Conservation (phyloP, 345 rosid genomes). For the Eucalyptus sideroxylon region DNA sequence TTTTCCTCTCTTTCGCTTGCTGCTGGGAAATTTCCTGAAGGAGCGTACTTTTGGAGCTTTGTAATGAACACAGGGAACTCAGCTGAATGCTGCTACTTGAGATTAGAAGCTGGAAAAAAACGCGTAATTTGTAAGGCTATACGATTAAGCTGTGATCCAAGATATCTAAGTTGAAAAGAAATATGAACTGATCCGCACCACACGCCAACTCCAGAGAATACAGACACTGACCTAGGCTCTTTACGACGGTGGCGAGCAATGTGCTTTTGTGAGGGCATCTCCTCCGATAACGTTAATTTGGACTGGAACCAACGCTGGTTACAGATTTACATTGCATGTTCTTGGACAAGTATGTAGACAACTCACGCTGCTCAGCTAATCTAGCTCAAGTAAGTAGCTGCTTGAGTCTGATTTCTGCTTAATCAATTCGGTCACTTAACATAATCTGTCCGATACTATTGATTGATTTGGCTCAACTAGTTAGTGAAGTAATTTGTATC, state of each 20-base stretch:
- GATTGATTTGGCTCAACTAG: not conserved
- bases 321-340: not conserved
- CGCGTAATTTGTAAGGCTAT: not conserved
- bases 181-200: not conserved
- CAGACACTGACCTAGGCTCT: not conserved
- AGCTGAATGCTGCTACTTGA: not conserved
- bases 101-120: not conserved
- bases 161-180: not conserved
- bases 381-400: not conserved
- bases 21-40: constrained; percentile 27
- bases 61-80: not conserved
- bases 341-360: not conserved
- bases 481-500: not conserved
- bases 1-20: not conserved
- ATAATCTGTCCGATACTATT: not conserved
- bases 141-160: not conserved
- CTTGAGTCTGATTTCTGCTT: not conserved
- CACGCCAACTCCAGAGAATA: not conserved
- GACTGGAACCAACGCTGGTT: not conserved
- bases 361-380: not conserved
- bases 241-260: not conserved
- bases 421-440: not conserved
- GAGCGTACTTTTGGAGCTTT: not conserved
- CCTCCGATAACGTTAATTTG: not conserved
- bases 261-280: not conserved